Evolutionary conservation across 768 basidiomycete genomes (phyloP).

Genomic region (Leucocoprinus sp.): DNA sequence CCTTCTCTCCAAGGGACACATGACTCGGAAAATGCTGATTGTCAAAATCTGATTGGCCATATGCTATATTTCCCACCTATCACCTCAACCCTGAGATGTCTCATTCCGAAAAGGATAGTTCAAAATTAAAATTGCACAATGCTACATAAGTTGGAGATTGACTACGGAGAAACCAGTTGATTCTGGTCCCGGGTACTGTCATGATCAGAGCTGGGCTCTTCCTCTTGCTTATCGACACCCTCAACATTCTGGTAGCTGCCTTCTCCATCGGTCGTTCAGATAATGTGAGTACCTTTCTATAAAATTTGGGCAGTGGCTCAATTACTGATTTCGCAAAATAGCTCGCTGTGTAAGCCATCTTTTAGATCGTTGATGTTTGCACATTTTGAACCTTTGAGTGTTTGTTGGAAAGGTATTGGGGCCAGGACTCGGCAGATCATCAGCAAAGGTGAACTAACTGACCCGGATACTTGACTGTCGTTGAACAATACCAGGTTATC

Average conservation of each 20-base stretch:
- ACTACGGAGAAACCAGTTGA: background rate
- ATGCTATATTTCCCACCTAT: too few relatives aligned
- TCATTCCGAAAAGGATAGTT: background rate
- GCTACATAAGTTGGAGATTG: conserved; percentile 2
- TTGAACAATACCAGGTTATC: conserved; percentile 27
- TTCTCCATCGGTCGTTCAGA: conserved; percentile 29
- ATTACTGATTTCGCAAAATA: conserved; percentile 10
- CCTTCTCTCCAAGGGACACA: too few relatives aligned
- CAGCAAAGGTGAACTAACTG: conserved; percentile 25
- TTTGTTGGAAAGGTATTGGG: conserved; percentile 28
- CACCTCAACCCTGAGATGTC: too few relatives aligned
- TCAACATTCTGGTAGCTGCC: conserved; percentile 17
- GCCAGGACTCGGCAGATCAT: conserved; percentile 30
- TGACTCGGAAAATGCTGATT: too few relatives aligned
- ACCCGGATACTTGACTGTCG: background rate
- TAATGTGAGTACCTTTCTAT: conserved; percentile 23
- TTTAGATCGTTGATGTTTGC: background rate
- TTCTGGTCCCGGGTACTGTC: background rate
- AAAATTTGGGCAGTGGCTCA: background rate
- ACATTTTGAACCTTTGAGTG: background rate
- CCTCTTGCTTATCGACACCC: conserved; percentile 8
- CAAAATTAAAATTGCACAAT: too few relatives aligned
- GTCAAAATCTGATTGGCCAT: too few relatives aligned
- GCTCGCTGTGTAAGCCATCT: conserved; percentile 28
- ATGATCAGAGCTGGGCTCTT: conserved; percentile 11